A percentile compares a stretch with the other conserved stretches of the same genome.
These are phyloP conservation scores for Smithsoniella earleae DNA, from an alignment of 163 green algal genomes.

Conservation along the genomic window DNA sequence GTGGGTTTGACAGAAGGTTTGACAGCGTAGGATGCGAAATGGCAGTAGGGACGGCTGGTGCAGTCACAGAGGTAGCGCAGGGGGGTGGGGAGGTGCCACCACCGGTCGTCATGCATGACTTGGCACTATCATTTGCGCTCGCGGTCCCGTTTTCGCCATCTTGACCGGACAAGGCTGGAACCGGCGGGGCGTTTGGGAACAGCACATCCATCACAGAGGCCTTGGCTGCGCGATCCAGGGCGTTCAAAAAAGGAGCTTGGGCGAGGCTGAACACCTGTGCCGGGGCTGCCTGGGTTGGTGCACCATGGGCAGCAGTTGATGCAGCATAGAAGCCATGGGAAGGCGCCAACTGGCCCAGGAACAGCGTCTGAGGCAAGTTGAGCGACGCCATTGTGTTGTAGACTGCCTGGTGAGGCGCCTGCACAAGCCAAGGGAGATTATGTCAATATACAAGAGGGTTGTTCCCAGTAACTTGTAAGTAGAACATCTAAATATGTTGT, in stretches of 20 bases:
- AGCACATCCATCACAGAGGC: neutral
- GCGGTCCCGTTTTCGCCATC: neutral
- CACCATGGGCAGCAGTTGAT: no score
- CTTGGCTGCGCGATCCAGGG: neutral
- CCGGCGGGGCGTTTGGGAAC: neutral
- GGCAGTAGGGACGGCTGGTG: neutral
- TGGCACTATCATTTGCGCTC: neutral
- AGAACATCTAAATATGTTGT: neutral
- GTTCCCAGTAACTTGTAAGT: neutral
- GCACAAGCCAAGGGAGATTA: no score
- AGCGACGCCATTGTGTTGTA: neutral
- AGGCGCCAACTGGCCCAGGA: neutral
- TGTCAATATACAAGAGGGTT: neutral
- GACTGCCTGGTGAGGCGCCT: no score
- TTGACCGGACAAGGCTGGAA: neutral
- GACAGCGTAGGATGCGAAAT: neutral
- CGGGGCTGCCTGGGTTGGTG: no score
- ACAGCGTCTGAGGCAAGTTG: neutral
- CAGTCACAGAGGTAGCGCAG: neutral
- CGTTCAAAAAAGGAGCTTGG: constrained; percentile 16
- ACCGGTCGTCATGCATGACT: constrained; percentile 3
- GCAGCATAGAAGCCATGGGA: no score
- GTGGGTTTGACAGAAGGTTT: constrained; percentile 4
- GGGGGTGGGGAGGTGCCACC: neutral
- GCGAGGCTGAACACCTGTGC: no score